phyloP scores from a whole-genome alignment of 495 filamentous ascomycete genomes.

The Penicillium silybi region DNA sequence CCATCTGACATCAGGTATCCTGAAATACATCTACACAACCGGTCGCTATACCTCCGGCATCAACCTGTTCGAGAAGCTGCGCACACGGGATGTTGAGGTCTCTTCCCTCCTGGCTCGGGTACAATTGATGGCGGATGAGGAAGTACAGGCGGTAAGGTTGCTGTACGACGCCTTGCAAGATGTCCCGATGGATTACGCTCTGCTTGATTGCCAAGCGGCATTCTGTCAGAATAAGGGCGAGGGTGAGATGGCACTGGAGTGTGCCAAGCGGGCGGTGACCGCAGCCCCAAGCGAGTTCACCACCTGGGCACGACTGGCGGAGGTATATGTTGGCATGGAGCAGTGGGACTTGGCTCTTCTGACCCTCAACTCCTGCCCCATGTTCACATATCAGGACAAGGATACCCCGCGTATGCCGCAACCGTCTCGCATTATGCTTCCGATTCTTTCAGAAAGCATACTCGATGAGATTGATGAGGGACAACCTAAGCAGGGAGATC shows the following conservation, averaged over 20 bases:
- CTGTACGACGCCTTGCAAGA: conserved; percentile 85
- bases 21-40: conserved; percentile 96
- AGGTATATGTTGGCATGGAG: conserved; percentile 87
- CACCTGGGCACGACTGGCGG: conserved; percentile 90
- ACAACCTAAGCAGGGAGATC: conserved; percentile 64
- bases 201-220: conserved; percentile 89
- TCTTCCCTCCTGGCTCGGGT: conserved; percentile 89
- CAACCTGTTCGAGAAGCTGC: conserved; percentile 95
- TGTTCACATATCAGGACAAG: conserved; percentile 99
- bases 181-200: conserved; percentile 91
- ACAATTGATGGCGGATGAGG: conserved; percentile 88
- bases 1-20: conserved; percentile 81
- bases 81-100: conserved; percentile 84
- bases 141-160: conserved; percentile 86
- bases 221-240: conserved; percentile 87
- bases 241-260: conserved; percentile 81
- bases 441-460: conserved; percentile 81
- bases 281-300: conserved; percentile 95
- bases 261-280: conserved; percentile 89
- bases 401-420: conserved; percentile 93
- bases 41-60: conserved; percentile 93
- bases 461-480: conserved; percentile 95
- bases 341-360: conserved; percentile 91
- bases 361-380: conserved; percentile 97
- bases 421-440: conserved; percentile 78